Percentiles rank a stretch among this genome's conserved stretches.
These are phyloP conservation scores for Podila minutissima DNA, from an alignment of 192 early-diverging fungal genomes.

Conservation along the genomic window DNA sequence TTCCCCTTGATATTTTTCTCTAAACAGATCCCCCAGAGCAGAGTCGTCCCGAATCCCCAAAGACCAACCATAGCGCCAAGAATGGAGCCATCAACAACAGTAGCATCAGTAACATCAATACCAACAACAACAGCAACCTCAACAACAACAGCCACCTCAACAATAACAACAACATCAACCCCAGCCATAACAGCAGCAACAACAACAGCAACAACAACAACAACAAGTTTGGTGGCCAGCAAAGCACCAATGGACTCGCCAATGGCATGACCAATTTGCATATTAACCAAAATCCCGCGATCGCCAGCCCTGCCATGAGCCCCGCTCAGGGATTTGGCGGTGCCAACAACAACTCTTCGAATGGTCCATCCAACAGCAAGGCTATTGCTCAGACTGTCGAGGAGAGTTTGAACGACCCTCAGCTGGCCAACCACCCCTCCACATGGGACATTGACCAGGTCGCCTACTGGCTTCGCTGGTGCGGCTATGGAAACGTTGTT, in stretches of 20 bases:
- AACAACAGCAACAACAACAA: neutral
- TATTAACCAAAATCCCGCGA: conserved; percentile 14
- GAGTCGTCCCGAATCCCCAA: conserved; percentile 11
- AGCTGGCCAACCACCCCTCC: conserved; percentile 42
- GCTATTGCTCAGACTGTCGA: conserved; percentile 23
- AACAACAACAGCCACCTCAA: neutral
- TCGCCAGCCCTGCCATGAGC: conserved; percentile 11
- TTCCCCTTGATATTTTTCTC: no score
- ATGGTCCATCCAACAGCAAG: conserved; percentile 19
- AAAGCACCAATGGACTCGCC: neutral
- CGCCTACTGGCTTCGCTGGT: conserved; percentile 60
- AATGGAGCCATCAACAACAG: neutral
- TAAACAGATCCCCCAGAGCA: conserved; percentile 18
- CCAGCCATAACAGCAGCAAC: no score
- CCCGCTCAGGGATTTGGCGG: neutral
- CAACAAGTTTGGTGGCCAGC: neutral
- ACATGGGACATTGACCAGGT: conserved; percentile 65
- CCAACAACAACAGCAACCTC: neutral
- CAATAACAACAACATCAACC: no score
- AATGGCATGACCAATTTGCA: conserved; percentile 19
- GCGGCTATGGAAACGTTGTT: conserved; percentile 54
- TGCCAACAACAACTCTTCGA: neutral
- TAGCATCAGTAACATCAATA: neutral
- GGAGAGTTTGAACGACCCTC: conserved; percentile 20
- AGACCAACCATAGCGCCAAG: neutral